A percentile compares a stretch with the other conserved stretches of the same genome.
Conservation (phyloP, 805 yeast genomes). For the Suhomyces pyralidae region DNA sequence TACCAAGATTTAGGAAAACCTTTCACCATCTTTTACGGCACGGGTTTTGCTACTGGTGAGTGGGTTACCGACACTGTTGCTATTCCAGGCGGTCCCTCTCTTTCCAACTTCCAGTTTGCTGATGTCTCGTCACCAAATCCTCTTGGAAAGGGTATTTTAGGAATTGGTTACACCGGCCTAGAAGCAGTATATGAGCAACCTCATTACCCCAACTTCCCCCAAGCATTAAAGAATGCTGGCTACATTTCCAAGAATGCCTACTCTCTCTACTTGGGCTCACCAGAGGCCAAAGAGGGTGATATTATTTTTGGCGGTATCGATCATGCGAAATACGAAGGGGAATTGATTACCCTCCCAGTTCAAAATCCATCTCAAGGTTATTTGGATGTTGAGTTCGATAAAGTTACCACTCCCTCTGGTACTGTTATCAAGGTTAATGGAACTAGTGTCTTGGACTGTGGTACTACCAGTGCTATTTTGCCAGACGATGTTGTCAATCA, state of each 20-base stretch:
- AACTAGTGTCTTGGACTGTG: no score
- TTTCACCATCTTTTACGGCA: constrained; percentile 5
- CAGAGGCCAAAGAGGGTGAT: constrained; percentile 7
- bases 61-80: constrained; percentile 7
- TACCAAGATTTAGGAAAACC: neutral
- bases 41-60: constrained; percentile 1
- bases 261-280: constrained; percentile 14
- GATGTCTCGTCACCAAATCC: constrained; percentile 1
- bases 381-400: constrained; percentile 3
- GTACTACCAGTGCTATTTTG: no score
- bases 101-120: constrained; percentile 9
- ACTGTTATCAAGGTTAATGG: no score
- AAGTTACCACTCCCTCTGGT: neutral
- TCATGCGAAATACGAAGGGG: constrained; percentile 1
- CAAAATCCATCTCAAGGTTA: constrained; percentile 6
- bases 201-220: constrained; percentile 9
- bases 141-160: constrained; percentile 4
- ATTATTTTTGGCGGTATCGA: constrained; percentile 22
- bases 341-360: constrained; percentile 7
- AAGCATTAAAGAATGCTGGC: constrained; percentile 8
- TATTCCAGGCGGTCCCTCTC: constrained; percentile 6
- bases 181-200: no score
- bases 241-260: constrained; percentile 8
- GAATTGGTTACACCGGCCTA: no score
- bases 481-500: no score